Evolutionary conservation across 208 protist genomes (phyloP).

Genomic region (Phytomonas sp.): DNA sequence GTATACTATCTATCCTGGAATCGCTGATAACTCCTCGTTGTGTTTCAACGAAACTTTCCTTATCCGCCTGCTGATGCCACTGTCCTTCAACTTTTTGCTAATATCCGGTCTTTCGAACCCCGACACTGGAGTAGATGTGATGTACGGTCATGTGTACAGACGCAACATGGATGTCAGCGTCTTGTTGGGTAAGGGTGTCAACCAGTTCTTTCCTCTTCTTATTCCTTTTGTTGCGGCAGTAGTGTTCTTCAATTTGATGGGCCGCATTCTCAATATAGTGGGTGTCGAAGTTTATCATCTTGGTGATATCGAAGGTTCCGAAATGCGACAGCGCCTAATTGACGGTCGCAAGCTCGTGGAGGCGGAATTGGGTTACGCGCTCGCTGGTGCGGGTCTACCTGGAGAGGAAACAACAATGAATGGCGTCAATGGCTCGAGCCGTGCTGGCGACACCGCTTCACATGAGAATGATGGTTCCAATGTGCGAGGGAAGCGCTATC

Average conservation of each 20-base stretch:
- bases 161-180: constrained; percentile 83
- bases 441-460: constrained; percentile 2
- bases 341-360: constrained; percentile 72
- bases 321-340: constrained; percentile 74
- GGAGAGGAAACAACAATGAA: constrained; percentile 18
- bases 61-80: constrained; percentile 83
- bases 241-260: constrained; percentile 61
- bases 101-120: constrained; percentile 57
- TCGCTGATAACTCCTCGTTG: constrained; percentile 80
- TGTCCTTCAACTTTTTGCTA: constrained; percentile 88
- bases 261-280: constrained; percentile 48
- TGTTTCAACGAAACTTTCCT: constrained; percentile 88
- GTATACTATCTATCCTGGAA: constrained; percentile 81
- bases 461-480: constrained; percentile 6
- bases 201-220: constrained; percentile 81
- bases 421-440: not conserved
- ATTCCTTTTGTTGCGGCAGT: constrained; percentile 75
- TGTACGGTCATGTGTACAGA: constrained; percentile 83
- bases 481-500: constrained; percentile 49
- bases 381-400: constrained; percentile 37
- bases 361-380: constrained; percentile 48
- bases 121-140: constrained; percentile 47
- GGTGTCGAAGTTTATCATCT: constrained; percentile 79
- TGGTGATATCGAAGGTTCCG: constrained; percentile 49
- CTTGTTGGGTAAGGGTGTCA: constrained; percentile 67